Base-by-base conservation (phyloP, 371 early-diverging fungal genomes). In the Rhizomucor pusillus region DNA sequence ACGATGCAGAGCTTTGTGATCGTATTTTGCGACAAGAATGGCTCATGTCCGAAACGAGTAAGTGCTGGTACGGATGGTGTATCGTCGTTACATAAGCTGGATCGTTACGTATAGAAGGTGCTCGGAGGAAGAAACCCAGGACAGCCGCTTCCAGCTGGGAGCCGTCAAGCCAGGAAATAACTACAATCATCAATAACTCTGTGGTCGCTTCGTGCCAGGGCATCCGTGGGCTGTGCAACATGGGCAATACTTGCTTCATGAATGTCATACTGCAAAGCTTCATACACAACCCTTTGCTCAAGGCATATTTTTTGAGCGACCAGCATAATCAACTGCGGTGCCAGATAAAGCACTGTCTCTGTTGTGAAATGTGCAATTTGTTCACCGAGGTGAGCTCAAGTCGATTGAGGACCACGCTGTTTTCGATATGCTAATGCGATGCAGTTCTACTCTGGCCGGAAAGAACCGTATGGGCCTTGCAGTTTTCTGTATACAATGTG, bases 221-320 rank as follows among this genome's bases (percentile, higher is more conserved):
- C 4, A 70, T 96, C 23, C 88, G 98, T 10, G 98, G 98, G 1
- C 70, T 95, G 48, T 73, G 84, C 43, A 98, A 98, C 59, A 82
- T 97, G 81, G 98, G 98, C 22, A 85, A 89, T 1, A 97, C 97
- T 0, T 98, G 98, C 59, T 98, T 91, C 59, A 90, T 98, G 87
- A 94, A 92, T 65, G 91, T 89, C 13, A 88, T 98, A 16, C 77
- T 98, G 22, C 98, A 98, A 67, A 84, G 90, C 36, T 79, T 98
- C 50, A 71, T 92, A 10, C 95, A 97, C 63, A 98, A 97, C 63
- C 95, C 95, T 6, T 60, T 92, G 5, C 64, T 98, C 36, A 85
- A 89, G 44, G 86, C 85, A 0, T 92, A 91, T 65, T 93, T 97
- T 62, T 68, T 97, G 33, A 86, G 88, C 57, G 95, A 93, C 69